A percentile compares a stretch with the other conserved stretches of the same genome.
phyloP scores from a whole-genome alignment of 768 basidiomycete species.

The Pleurotus eryngii region DNA sequence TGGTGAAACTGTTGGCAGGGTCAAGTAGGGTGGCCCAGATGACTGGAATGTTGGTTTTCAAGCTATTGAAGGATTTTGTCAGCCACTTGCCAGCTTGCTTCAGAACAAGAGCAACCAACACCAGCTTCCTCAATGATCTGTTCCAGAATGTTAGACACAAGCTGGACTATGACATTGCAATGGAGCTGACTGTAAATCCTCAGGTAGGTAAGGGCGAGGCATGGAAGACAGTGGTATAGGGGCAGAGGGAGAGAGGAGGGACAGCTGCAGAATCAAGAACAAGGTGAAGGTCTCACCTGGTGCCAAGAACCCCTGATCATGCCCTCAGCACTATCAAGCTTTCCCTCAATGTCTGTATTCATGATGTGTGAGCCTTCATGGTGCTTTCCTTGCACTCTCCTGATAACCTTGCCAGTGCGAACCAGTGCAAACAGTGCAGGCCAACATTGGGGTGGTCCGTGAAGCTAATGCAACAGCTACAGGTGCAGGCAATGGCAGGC shows the following conservation, averaged over 20 bases:
- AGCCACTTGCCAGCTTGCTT: background rate
- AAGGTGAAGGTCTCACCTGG: background rate
- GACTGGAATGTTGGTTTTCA: background rate
- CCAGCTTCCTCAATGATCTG: background rate
- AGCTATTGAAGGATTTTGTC: background rate
- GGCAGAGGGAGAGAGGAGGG: background rate
- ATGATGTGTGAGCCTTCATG: background rate
- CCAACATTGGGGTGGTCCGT: too few relatives aligned
- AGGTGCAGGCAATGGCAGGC: background rate
- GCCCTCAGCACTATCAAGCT: background rate
- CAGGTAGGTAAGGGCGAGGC: background rate
- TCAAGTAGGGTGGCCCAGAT: background rate
- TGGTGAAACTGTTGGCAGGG: background rate
- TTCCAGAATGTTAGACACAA: background rate
- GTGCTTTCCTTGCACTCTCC: too few relatives aligned
- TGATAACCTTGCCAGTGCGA: too few relatives aligned
- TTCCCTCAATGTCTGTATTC: background rate
- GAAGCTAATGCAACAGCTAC: too few relatives aligned
- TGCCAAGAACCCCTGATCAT: background rate
- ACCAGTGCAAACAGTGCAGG: too few relatives aligned
- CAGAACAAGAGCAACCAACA: background rate
- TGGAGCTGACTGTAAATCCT: background rate
- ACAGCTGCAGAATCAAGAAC: background rate
- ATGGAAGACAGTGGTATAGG: background rate
- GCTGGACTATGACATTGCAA: background rate